Percentiles rank a stretch among this genome's conserved stretches.
Evolutionary conservation across 768 basidiomycete species (phyloP).

Genomic region (Phylloporus rhodoxanthus): DNA sequence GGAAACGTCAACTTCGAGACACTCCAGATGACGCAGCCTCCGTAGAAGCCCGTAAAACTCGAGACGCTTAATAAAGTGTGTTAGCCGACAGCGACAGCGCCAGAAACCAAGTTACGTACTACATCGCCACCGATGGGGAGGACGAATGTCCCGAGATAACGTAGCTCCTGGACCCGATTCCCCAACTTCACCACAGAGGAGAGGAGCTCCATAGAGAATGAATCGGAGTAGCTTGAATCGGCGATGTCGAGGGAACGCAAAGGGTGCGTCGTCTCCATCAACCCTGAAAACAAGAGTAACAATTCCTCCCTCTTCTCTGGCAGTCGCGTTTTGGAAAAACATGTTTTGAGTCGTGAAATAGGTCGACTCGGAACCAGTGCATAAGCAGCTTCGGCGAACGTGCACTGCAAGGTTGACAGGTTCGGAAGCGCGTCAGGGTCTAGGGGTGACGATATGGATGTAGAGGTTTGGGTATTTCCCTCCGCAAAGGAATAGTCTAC

Average conservation of each 20-base stretch:
- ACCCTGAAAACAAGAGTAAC: constrained; percentile 39
- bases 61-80: constrained; percentile 42
- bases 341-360: constrained; percentile 59
- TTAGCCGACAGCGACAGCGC: background rate
- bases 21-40: constrained; percentile 45
- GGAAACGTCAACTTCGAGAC: constrained; percentile 58
- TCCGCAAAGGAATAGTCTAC: constrained; percentile 29
- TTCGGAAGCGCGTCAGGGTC: constrained; percentile 39
- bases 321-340: constrained; percentile 50
- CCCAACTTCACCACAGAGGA: constrained; percentile 34
- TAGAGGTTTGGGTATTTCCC: constrained; percentile 8
- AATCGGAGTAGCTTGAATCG: constrained; percentile 51
- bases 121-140: constrained; percentile 45
- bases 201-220: constrained; percentile 52
- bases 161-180: constrained; percentile 36
- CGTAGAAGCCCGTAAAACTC: constrained; percentile 56
- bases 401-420: constrained; percentile 56
- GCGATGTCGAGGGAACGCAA: constrained; percentile 56
- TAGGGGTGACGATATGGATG: constrained; percentile 14
- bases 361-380: constrained; percentile 54
- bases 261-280: constrained; percentile 39
- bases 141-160: constrained; percentile 59
- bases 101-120: constrained; percentile 21
- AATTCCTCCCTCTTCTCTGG: constrained; percentile 51
- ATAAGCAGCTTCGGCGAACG: constrained; percentile 58